A percentile compares a stretch with the other conserved stretches of the same genome.
These are phyloP conservation scores for Thelonectria discophora DNA, from an alignment of 2,329 filamentous ascomycete genomes.

Conservation along the genomic window DNA sequence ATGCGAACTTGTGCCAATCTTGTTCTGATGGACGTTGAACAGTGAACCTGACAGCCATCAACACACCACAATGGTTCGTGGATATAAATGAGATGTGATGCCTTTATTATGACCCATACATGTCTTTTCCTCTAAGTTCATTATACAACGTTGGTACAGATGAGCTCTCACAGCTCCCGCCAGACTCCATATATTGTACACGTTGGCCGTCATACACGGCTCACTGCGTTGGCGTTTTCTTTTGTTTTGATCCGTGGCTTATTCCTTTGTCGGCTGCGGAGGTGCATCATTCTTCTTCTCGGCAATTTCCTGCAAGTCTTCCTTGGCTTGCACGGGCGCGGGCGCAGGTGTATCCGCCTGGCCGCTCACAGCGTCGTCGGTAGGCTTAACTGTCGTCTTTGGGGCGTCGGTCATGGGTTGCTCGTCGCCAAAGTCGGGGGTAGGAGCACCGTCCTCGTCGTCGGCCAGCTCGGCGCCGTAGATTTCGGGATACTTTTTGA, in stretches of 20 bases:
- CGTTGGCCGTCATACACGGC: conserved; percentile 29
- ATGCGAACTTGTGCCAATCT: not conserved
- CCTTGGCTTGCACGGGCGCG: not conserved
- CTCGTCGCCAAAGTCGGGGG: conserved; percentile 42
- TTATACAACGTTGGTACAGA: conserved; percentile 43
- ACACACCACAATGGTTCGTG: too few relatives aligned
- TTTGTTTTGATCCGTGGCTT: conserved; percentile 18
- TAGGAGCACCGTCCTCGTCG: conserved; percentile 63
- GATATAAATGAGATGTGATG: conserved; percentile 38
- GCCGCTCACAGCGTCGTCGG: not conserved
- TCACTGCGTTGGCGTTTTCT: conserved; percentile 13
- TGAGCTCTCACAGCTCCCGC: conserved; percentile 26
- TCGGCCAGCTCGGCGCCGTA: conserved; percentile 90
- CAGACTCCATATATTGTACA: conserved; percentile 36
- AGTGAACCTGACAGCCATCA: too few relatives aligned
- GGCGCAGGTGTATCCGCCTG: conserved; percentile 4
- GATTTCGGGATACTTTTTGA: conserved; percentile 89
- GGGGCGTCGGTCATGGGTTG: conserved; percentile 34
- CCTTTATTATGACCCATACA: conserved; percentile 37
- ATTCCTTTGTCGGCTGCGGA: conserved; percentile 12
- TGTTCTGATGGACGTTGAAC: too few relatives aligned
- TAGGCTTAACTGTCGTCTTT: conserved; percentile 14
- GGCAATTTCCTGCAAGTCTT: conserved; percentile 20
- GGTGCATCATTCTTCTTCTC: conserved; percentile 27
- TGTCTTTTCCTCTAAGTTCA: conserved; percentile 33